Evolutionary conservation across 202 grass and related monocot genomes (phyloP), one percentile per base, ranked within the genome.

Genomic region (Thinopyrum obtusiflorum): DNA sequence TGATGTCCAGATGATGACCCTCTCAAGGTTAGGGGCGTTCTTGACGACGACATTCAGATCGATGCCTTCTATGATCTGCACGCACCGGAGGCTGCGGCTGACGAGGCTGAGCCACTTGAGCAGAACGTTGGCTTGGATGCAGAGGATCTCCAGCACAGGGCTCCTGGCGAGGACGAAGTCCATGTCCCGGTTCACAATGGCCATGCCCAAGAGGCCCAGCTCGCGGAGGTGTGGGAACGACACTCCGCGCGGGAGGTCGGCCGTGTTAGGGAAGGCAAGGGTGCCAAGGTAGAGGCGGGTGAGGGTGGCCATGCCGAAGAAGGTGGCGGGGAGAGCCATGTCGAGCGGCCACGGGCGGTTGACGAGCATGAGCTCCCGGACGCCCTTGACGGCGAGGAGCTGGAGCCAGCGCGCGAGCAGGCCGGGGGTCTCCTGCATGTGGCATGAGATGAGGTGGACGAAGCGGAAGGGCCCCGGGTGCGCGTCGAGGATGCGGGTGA

Each of bases 391-490:
- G 69, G 69, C 37, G 69, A 73, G 69, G 69, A 73, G 37, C 68
- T 44, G 68, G 68, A 71, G 68, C 68, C 68, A 72, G 68, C 37
- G 68, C 68, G n/a, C n/a, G 68, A 73, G 37, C 37, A 46, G 69
- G 69, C 40, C 69, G 39, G 37, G 69, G 37, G 6, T 26, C 11
- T 73, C 69, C 21, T 73, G 11, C 21, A 46, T 23, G 69, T 46
- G n/a, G 69, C 69, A 26, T 6, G 21, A 44, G 69, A 46, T 26
- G 69, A 73, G 69, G 69, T 46, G 69, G 37, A 46, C 37, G 69
- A 40, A 73, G 37, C 37, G 69, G 69, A 73, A 46, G 12, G 69
- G 69, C 1, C 69, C 69, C 69, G 12, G 37, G 69, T 73, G 69
- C 6, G 69, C 39, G 11, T 23, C 21, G 11, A 72, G 68, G 68